Base-by-base conservation (phyloP, 306 rosid species). In the Fagus sylvatica region DNA sequence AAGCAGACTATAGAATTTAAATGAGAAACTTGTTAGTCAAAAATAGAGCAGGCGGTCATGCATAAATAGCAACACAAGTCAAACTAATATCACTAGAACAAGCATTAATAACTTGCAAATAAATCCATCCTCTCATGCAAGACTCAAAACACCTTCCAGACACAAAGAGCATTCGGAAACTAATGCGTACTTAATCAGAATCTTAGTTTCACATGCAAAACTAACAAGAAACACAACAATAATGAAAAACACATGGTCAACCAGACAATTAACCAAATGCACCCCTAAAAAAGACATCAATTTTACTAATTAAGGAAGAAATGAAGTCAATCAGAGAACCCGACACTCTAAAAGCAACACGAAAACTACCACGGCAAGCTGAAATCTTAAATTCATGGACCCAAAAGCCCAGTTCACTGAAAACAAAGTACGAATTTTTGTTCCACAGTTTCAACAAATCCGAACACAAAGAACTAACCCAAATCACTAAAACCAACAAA, bases 401-500 rank as follows among this genome's bases (percentile, higher is more conserved):
- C 9, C 15, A 46, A 10, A 17, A 73, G 17, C 17, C 55, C n/a
- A 77, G 51, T 69, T 22, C 1, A 46, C 53, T 12, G 77, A 67
- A 76, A 43, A 57, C 77, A 66, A 71, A 69, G 60, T n/a, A 33
- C 49, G 1, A 74, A 70, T 62, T 65, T 46, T 39, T 84, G 78
- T 78, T 79, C 42, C 40, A 51, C 61, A 42, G 8, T 74, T 13
- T 5, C 12, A 40, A 30, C 48, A 39, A 32, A 77, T 36, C 66
- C 40, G 9, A 80, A 72, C 49, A 43, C 42, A 70, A 34, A 54
- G 32, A 79, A 84, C 90, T 77, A 73, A 70, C 28, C 57, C 48
- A 53, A 49, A 72, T 19, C 34, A 79, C 80, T 36, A 80, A 81
- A 77, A 53, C 12, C 77, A 76, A 65, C 48, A 79, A 79, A 59